Percentiles rank a stretch among this genome's conserved stretches.
These are phyloP conservation scores for Fusarium abutilonis DNA, from an alignment of 2,329 filamentous ascomycete species.

Conservation along the genomic window DNA sequence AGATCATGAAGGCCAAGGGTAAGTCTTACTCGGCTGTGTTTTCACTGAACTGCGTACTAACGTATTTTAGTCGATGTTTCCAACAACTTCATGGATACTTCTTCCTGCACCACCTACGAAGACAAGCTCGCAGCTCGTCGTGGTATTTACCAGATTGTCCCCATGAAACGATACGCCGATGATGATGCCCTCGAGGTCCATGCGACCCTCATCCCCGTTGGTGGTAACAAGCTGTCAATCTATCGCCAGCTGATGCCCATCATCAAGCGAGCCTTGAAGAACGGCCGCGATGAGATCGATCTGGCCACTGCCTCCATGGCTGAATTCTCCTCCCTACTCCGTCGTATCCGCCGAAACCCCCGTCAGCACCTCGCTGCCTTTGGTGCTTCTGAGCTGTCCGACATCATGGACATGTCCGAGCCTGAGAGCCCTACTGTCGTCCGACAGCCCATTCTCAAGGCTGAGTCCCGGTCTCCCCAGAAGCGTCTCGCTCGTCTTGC, in stretches of 20 bases:
- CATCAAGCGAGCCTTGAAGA: slow-evolving; percentile 36
- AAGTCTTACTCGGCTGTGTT: slow-evolving; percentile 5
- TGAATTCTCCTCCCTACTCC: slow-evolving; percentile 37
- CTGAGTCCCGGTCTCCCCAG: slow-evolving; percentile 46
- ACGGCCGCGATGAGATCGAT: slow-evolving; percentile 40
- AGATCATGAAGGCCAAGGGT: slow-evolving; percentile 47
- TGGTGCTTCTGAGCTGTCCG: slow-evolving; percentile 42
- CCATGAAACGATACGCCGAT: slow-evolving; percentile 47
- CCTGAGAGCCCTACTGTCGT: slow-evolving; percentile 43
- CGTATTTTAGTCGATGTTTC: slow-evolving; percentile 40
- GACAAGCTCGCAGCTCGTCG: slow-evolving; percentile 20
- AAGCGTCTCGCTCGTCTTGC: slow-evolving; percentile 46
- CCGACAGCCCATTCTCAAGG: slow-evolving; percentile 34
- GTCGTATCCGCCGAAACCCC: slow-evolving; percentile 33
- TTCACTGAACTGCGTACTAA: slow-evolving; percentile 28
- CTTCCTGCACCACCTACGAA: slow-evolving; percentile 17
- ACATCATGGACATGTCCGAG: slow-evolving; percentile 46
- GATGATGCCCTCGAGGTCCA: slow-evolving; percentile 6
- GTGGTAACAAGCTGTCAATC: slow-evolving; percentile 44
- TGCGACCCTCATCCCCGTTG: slow-evolving; percentile 8
- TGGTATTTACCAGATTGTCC: slow-evolving; percentile 33
- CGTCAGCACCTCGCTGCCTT: slow-evolving; percentile 37
- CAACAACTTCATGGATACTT: slow-evolving; percentile 38
- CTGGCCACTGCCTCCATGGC: slow-evolving; percentile 43
- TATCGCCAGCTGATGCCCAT: slow-evolving; percentile 44